Base-by-base conservation (phyloP, 495 filamentous ascomycete species). In the Penicillium chermesinum region DNA sequence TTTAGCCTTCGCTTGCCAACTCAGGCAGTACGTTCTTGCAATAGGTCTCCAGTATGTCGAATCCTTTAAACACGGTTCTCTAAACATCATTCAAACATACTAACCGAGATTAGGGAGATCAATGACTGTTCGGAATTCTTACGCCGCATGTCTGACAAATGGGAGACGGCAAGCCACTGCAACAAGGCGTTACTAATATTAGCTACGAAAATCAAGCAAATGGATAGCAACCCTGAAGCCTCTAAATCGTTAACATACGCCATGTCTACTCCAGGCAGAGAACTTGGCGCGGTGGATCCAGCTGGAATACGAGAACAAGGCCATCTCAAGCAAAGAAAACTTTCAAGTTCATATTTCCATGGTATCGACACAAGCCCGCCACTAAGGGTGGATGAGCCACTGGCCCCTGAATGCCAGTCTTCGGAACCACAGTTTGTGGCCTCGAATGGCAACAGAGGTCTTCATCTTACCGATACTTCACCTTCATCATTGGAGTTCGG, bases 121-220 rank as follows among this genome's bases (percentile, higher is more conserved):
- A 44, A 57, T 12, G 52, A 58, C 17, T 69, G 64, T 19, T 61
- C 62, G 7, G 40, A 49, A 13, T 62, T 66, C 22, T 42, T 72
- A 13, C 47, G 51, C n/a, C 56, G 49, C 6, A 72, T 72, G 67
- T 64, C 62, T 45, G 14, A 32, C 4, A 65, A 69, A 51, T 72
- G 69, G 69, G 67, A 72, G 52, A 67, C 67, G 2, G 69, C 69
- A 9, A 66, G 58, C 38, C 65, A 70, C 33, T 70, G 69, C 38
- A 59, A 67, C 16, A 56, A 55, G 1, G 63, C 69, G 1, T 48
- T 72, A 3, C 55, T 57, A 7, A 34, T 69, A 1, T 43, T 72
- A n/a, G 54, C 58, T 12, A 47, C 36, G 0, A 63, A 62, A 30
- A 62, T 70, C 13, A 46, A 48, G 38, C 46, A 62, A 33, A 49